phyloP scores from a whole-genome alignment of 2,329 filamentous ascomycete species.

The Helotiales sp. region DNA sequence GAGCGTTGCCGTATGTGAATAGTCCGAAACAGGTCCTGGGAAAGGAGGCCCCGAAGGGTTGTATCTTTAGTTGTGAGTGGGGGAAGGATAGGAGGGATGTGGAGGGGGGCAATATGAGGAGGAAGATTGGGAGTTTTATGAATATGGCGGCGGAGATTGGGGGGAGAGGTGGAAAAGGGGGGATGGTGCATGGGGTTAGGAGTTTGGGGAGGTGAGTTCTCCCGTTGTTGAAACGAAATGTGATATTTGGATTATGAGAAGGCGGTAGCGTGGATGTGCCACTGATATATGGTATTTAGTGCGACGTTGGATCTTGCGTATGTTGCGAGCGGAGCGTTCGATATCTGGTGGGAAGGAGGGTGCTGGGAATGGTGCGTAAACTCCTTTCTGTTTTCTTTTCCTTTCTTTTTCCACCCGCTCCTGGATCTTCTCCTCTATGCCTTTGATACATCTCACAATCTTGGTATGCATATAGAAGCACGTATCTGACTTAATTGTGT shows the following conservation, averaged over 20 bases:
- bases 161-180: constrained; percentile 67
- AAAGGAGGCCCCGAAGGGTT: constrained; percentile 66
- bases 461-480: background rate
- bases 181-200: constrained; percentile 79
- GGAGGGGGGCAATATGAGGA: constrained; percentile 68
- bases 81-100: constrained; percentile 71
- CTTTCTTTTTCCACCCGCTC: background rate
- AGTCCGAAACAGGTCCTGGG: constrained; percentile 69
- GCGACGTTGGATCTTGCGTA: constrained; percentile 78
- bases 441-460: background rate
- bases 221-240: background rate
- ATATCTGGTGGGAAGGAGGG: constrained; percentile 84
- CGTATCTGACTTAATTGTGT: background rate
- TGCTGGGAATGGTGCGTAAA: constrained; percentile 75
- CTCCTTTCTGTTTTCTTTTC: background rate
- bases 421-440: background rate
- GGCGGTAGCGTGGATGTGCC: background rate
- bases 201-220: constrained; percentile 62
- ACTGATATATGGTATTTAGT: constrained; percentile 46
- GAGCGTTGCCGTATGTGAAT: constrained; percentile 65
- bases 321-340: constrained; percentile 74
- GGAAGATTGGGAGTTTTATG: constrained; percentile 76
- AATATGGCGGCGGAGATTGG: constrained; percentile 74
- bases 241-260: background rate
- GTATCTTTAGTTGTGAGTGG: constrained; percentile 79